Percentiles rank a stretch among this genome's conserved stretches.
These are phyloP conservation scores for Zasmidium cellare DNA, from an alignment of 2,329 filamentous ascomycete genomes.

Conservation along the genomic window DNA sequence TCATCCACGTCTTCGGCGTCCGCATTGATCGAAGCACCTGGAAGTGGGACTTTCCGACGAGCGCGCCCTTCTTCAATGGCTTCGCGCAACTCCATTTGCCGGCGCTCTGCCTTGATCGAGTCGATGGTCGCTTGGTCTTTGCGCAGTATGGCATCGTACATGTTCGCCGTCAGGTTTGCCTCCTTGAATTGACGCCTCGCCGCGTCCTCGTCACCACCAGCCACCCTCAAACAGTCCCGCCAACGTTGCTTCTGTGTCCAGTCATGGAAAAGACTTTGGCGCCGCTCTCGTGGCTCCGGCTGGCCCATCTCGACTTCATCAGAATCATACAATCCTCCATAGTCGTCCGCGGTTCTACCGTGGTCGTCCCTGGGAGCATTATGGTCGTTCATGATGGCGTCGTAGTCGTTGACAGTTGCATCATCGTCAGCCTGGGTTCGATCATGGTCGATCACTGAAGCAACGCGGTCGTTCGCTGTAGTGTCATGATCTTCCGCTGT, in stretches of 20 bases:
- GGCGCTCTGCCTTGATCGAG: neutral
- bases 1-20: constrained; percentile 1
- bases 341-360: neutral
- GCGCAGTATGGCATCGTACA: constrained; percentile 2
- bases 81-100: neutral
- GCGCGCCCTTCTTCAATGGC: constrained; percentile 3
- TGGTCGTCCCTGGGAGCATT: too few relatives aligned
- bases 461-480: neutral
- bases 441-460: too few relatives aligned
- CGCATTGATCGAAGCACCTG: neutral
- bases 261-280: neutral
- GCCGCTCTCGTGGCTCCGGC: neutral
- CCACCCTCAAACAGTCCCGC: neutral
- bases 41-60: neutral
- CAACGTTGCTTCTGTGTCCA: neutral
- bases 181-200: neutral
- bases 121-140: constrained; percentile 1
- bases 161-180: neutral
- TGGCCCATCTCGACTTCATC: neutral
- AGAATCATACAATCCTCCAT: neutral
- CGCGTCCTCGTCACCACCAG: neutral
- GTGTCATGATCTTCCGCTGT: too few relatives aligned
- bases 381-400: neutral
- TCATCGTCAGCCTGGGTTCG: too few relatives aligned
- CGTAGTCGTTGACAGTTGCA: too few relatives aligned